These are phyloP conservation scores for Elsinoe necatrix DNA, from an alignment of 2,329 filamentous ascomycete species.

Conservation along the genomic window DNA sequence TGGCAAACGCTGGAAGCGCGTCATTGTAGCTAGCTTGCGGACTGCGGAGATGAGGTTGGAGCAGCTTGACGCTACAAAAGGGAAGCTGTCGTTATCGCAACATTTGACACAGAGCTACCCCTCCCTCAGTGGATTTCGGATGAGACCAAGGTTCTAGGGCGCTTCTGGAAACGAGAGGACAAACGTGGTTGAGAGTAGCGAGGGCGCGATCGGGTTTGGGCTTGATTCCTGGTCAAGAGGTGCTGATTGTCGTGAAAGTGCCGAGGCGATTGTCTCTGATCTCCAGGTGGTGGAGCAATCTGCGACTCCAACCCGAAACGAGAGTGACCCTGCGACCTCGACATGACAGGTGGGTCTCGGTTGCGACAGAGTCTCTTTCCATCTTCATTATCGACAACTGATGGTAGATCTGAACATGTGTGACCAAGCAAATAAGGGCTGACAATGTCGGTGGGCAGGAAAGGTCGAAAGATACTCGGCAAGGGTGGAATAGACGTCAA, in stretches of 20 bases:
- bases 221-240: neutral
- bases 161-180: neutral
- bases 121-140: neutral
- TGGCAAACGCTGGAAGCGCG: constrained; percentile 1
- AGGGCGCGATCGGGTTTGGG: neutral
- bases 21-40: neutral
- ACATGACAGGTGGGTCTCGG: neutral
- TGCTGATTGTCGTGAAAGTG: neutral
- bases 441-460: neutral
- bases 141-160: neutral
- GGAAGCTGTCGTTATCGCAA: neutral
- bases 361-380: constrained; percentile 1
- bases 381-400: neutral
- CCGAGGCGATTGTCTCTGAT: neutral
- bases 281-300: neutral
- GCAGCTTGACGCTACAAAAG: neutral
- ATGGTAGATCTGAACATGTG: neutral
- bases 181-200: neutral
- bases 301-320: constrained; percentile 8
- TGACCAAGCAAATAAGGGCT: neutral
- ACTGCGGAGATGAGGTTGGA: neutral
- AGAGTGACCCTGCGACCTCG: neutral
- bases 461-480: neutral
- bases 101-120: neutral
- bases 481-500: neutral